Conservation (phyloP, 2,329 filamentous ascomycete genomes). For the Beauveria brongniartii region DNA sequence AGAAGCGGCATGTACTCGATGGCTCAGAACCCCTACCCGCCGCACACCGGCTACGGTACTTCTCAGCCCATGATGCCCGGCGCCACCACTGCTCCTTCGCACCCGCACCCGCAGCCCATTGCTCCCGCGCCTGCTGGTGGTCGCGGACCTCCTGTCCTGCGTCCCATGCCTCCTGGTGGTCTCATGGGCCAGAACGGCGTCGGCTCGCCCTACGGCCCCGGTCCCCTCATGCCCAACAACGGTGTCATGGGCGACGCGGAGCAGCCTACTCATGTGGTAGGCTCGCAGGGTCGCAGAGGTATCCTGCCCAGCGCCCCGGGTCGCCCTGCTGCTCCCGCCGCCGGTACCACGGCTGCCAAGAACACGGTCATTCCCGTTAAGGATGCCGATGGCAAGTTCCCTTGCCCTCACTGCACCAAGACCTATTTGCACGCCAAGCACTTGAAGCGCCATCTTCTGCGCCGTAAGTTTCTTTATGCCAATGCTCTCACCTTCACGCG, state of each 20-base stretch:
- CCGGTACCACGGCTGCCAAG: constrained; percentile 63
- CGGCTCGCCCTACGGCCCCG: constrained; percentile 52
- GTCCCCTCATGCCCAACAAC: constrained; percentile 48
- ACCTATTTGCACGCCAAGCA: constrained; percentile 97
- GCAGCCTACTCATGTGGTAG: constrained; percentile 83
- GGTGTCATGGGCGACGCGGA: constrained; percentile 49
- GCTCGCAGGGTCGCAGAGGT: constrained; percentile 84
- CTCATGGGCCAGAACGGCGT: constrained; percentile 51
- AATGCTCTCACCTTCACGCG: constrained; percentile 15
- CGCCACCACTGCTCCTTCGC: constrained; percentile 56
- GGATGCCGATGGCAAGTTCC: constrained; percentile 96
- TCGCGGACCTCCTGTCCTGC: constrained; percentile 51
- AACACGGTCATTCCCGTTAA: constrained; percentile 82
- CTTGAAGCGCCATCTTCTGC: constrained; percentile 86
- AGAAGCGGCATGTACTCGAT: constrained; percentile 46
- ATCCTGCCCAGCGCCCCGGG: constrained; percentile 88
- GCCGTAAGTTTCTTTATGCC: constrained; percentile 62
- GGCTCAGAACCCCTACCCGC: constrained; percentile 47
- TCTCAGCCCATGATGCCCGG: constrained; percentile 58
- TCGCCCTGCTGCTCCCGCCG: constrained; percentile 65
- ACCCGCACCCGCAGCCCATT: constrained; percentile 69
- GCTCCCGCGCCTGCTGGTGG: constrained; percentile 59
- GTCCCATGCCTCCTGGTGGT: constrained; percentile 63
- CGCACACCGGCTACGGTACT: constrained; percentile 46
- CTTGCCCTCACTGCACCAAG: constrained; percentile 96